Evolutionary conservation across 345 rosid species (phyloP).

Genomic region (Erucastrum elatum): DNA sequence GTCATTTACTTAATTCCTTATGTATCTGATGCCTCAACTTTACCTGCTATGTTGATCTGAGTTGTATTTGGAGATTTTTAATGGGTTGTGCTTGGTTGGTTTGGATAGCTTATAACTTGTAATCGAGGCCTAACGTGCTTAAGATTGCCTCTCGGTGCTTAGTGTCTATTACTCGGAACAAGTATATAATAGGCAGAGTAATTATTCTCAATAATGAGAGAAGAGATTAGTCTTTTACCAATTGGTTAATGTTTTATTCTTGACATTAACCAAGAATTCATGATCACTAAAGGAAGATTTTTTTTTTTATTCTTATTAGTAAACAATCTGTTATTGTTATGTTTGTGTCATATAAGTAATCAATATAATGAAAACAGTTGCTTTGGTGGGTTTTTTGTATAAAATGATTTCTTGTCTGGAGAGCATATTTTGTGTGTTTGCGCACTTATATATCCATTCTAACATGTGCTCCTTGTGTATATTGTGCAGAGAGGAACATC

Average conservation of each 20-base stretch:
- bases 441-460: background rate
- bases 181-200: background rate
- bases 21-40: no score
- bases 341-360: background rate
- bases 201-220: background rate
- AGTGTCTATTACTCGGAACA: no score
- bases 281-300: background rate
- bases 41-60: background rate
- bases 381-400: background rate
- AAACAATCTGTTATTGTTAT: background rate
- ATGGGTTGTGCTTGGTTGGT: no score
- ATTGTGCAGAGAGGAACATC: slow-evolving; percentile 39
- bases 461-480: background rate
- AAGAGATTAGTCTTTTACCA: background rate
- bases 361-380: background rate
- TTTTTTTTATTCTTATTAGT: background rate
- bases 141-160: slow-evolving; percentile 1
- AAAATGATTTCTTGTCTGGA: background rate
- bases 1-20: no score
- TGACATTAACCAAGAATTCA: background rate
- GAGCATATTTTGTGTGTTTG: background rate
- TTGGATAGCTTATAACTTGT: background rate
- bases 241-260: background rate
- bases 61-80: background rate
- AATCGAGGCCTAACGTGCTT: background rate